These are phyloP conservation scores for Camelina hispida DNA, from an alignment of 345 rosid genomes.

Conservation along the genomic window DNA sequence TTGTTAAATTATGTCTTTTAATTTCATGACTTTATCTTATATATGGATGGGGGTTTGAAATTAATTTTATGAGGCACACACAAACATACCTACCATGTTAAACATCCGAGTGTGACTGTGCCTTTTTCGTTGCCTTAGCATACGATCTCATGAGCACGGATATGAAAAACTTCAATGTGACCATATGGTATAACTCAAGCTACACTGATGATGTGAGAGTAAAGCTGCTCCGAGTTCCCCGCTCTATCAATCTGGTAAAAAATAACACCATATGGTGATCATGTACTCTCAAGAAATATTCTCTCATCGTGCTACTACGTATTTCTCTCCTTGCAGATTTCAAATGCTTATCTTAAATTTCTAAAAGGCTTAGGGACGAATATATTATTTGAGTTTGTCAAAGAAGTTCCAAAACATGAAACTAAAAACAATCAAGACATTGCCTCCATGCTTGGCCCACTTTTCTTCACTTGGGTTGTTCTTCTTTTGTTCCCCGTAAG, in stretches of 20 bases:
- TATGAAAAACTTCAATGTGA: slow-evolving; percentile 30
- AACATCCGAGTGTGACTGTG: neutral
- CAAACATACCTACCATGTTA: too few species aligned
- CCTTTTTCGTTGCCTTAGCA: slow-evolving; percentile 49
- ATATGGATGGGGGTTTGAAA: too few species aligned
- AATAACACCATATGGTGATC: neutral
- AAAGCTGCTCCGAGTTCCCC: slow-evolving; percentile 37
- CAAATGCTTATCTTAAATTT: slow-evolving; percentile 39
- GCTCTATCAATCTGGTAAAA: slow-evolving; percentile 36
- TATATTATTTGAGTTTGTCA: slow-evolving; percentile 46
- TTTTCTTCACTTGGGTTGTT: slow-evolving; percentile 73
- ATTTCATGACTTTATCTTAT: too few species aligned
- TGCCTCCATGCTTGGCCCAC: slow-evolving; percentile 61
- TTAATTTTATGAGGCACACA: too few species aligned
- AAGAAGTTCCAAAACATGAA: slow-evolving; percentile 37
- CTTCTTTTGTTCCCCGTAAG: slow-evolving; percentile 95
- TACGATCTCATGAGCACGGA: slow-evolving; percentile 41
- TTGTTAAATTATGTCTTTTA: slow-evolving; percentile 18
- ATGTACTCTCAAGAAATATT: neutral
- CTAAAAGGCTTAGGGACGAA: slow-evolving; percentile 44
- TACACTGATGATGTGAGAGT: slow-evolving; percentile 6
- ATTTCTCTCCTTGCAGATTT: slow-evolving; percentile 53
- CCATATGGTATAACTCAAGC: slow-evolving; percentile 33
- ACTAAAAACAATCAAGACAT: slow-evolving; percentile 2
- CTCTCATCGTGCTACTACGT: neutral